Conservation (phyloP, 768 basidiomycete genomes). For the Russula sp. region DNA sequence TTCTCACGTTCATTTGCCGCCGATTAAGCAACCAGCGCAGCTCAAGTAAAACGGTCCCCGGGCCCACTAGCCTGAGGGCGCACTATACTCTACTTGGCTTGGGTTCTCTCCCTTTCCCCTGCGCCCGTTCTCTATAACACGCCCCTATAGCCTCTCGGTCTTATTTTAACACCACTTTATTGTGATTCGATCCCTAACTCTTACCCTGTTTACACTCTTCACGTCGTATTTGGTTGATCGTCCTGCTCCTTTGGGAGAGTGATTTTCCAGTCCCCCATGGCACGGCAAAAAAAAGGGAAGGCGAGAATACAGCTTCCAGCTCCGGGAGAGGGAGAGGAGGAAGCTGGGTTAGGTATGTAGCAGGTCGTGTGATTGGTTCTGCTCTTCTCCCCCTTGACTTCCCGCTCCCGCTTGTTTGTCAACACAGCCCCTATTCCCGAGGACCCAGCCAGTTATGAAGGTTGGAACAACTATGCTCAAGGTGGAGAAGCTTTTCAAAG, state of each 20-base stretch:
- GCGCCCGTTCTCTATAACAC: neutral
- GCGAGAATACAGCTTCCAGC: slow-evolving; percentile 9
- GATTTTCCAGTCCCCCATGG: slow-evolving; percentile 6
- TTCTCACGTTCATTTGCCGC: slow-evolving; percentile 13
- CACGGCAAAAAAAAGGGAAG: slow-evolving; percentile 21
- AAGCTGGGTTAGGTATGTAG: slow-evolving; percentile 15
- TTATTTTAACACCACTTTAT: neutral
- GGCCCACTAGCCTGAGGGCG: neutral
- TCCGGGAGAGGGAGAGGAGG: slow-evolving; percentile 15
- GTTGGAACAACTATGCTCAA: neutral
- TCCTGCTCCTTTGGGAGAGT: neutral
- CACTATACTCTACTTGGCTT: slow-evolving; percentile 10
- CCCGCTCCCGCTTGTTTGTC: neutral
- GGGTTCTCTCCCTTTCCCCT: neutral
- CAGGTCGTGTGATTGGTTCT: slow-evolving; percentile 4
- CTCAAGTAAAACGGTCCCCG: neutral
- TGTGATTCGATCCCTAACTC: neutral
- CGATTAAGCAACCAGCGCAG: neutral
- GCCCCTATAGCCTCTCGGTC: neutral
- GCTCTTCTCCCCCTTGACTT: slow-evolving; percentile 9
- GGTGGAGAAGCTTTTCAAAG: neutral
- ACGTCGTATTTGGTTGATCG: neutral
- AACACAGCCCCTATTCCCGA: slow-evolving; percentile 21
- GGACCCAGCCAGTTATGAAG: slow-evolving; percentile 6
- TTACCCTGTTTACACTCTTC: neutral